These are phyloP conservation scores for Fusarium mexicanum DNA, from an alignment of 2,329 filamentous ascomycete species.

Conservation along the genomic window DNA sequence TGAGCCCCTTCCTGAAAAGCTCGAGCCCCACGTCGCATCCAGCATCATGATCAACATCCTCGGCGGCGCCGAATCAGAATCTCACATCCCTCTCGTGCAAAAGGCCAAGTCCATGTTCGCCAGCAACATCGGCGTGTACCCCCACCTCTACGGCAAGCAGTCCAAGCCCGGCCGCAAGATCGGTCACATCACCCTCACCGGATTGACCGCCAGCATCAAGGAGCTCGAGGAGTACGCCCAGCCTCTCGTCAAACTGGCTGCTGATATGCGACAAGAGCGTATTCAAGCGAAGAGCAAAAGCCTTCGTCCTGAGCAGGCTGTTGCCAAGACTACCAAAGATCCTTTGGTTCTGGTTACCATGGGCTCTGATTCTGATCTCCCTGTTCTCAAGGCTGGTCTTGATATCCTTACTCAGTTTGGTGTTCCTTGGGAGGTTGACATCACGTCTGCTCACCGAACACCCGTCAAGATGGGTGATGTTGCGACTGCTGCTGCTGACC, in stretches of 20 bases:
- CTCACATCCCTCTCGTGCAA: constrained; percentile 65
- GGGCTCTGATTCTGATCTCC: constrained; percentile 83
- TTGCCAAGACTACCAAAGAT: background rate
- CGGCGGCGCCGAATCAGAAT: constrained; percentile 71
- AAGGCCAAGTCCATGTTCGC: constrained; percentile 56
- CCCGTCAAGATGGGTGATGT: constrained; percentile 75
- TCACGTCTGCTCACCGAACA: constrained; percentile 83
- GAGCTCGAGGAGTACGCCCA: constrained; percentile 64
- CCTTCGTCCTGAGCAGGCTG: constrained; percentile 48
- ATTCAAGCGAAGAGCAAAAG: constrained; percentile 53
- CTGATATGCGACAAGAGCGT: constrained; percentile 66
- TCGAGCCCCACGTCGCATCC: constrained; percentile 67
- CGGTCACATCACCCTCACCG: constrained; percentile 88
- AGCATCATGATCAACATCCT: constrained; percentile 86
- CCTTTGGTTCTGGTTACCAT: constrained; percentile 81
- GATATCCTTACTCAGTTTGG: constrained; percentile 73
- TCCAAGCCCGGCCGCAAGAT: constrained; percentile 92
- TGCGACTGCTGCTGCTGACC: constrained; percentile 68
- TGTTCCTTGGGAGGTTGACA: constrained; percentile 78
- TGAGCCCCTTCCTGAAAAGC: constrained; percentile 62
- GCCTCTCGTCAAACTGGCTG: constrained; percentile 73
- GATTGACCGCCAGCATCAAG: constrained; percentile 71
- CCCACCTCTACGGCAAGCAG: constrained; percentile 93
- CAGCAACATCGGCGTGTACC: constrained; percentile 60
- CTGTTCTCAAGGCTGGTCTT: constrained; percentile 71